Evolutionary conservation across 1,139 yeast species (phyloP), one percentile per base, ranked within the genome.

Genomic region (Candida glucosophila): DNA sequence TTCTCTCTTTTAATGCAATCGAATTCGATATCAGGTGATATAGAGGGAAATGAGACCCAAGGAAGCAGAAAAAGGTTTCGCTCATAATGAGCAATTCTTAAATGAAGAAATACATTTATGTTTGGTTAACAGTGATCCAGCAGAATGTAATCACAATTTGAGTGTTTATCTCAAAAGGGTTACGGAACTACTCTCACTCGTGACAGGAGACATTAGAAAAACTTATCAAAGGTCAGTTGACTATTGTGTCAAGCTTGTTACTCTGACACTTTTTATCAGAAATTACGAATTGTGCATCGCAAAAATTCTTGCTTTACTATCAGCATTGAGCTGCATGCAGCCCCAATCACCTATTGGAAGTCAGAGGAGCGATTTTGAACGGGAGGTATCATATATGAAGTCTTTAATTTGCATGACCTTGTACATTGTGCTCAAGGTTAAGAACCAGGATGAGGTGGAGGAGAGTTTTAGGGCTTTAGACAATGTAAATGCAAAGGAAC

Each of bases 91-190:
- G n/a, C n/a, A n/a, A n/a, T n/a, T n/a, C n/a, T 27, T 44, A 5
- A 40, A 41, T 9, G 46, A 39, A 5, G 46, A 44, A 21, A 26
- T 52, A 12, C 34, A 44, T 2, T 36, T 42, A 9, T 37, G 50
- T n/a, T 29, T 53, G 15, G 46, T 60, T 22, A 58, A 56, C 25
- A 59, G 67, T 34, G 71, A 64, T 33, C 39, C 65, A 5, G 34
- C 37, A 5, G 70, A 57, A 36, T 59, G 67, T 34, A 64, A 64
- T 37, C 48, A 52, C 28, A 61, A 58, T 39, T 42, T 64, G 14
- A 56, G 63, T 3, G 38, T 44, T 5, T 59, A 41, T 32, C 38
- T 64, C 30, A 62, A 63, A 38, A 33, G 45, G 15, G 52, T 60
- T 3, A 46, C 56, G 4, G 68, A 63, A 31, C n/a, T n/a, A n/a